phyloP scores from a whole-genome alignment of 495 filamentous ascomycete species.

The Clohesyomyces aquaticus region DNA sequence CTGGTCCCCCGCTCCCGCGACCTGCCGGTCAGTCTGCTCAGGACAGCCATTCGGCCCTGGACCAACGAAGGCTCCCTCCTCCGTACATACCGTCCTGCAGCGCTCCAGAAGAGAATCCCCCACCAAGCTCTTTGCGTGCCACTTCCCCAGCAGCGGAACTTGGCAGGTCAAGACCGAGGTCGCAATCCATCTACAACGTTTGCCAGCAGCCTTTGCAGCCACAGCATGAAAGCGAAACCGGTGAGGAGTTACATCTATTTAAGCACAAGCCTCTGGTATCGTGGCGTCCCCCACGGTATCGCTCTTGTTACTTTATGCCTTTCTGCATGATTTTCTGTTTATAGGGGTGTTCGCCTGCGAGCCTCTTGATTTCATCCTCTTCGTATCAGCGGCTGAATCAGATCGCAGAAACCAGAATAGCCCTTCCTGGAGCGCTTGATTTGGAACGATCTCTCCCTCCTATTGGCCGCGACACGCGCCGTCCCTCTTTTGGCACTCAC shows the following conservation, averaged over 20 bases:
- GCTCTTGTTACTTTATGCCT: neutral
- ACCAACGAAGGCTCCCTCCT: slow-evolving; percentile 34
- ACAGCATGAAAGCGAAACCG: slow-evolving; percentile 4
- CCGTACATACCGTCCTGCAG: slow-evolving; percentile 31
- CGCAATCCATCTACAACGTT: slow-evolving; percentile 37
- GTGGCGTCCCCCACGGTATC: neutral
- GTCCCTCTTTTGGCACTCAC: slow-evolving; percentile 26
- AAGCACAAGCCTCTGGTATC: neutral
- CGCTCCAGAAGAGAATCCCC: slow-evolving; percentile 18
- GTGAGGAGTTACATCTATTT: slow-evolving; percentile 21
- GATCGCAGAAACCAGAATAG: slow-evolving; percentile 32
- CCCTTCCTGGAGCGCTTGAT: slow-evolving; percentile 25
- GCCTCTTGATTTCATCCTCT: neutral
- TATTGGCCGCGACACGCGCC: slow-evolving; percentile 26
- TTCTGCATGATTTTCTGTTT: slow-evolving; percentile 7
- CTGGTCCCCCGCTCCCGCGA: slow-evolving; percentile 34
- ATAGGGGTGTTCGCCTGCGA: slow-evolving; percentile 3
- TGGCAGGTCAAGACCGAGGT: slow-evolving; percentile 21
- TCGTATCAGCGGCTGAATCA: slow-evolving; percentile 24
- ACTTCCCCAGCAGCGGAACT: slow-evolving; percentile 13
- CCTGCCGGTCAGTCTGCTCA: slow-evolving; percentile 34
- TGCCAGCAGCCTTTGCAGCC: slow-evolving; percentile 24
- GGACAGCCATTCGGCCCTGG: slow-evolving; percentile 31
- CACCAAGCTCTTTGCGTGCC: slow-evolving; percentile 13
- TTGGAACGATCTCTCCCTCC: slow-evolving; percentile 33